A percentile compares a stretch with the other conserved stretches of the same genome.
Evolutionary conservation across 2,329 filamentous ascomycete species (phyloP).

Genomic region (Reticulascus tulasneorum): DNA sequence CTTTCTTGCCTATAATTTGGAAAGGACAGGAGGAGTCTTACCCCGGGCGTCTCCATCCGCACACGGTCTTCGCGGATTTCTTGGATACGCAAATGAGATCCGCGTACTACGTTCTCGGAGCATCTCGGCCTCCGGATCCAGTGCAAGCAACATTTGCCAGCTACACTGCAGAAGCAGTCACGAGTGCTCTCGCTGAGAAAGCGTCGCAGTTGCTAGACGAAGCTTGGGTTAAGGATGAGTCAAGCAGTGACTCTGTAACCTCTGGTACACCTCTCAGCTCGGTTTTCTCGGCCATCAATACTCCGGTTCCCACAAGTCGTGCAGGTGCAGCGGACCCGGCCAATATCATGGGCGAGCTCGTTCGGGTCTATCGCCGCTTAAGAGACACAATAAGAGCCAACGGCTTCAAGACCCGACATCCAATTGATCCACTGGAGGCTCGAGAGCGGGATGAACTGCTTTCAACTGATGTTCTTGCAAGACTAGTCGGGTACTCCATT

Average conservation of each 20-base stretch:
- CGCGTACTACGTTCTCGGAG: conserved; percentile 35
- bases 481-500: conserved; percentile 76
- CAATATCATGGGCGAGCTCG: conserved; percentile 49
- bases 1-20: conserved; percentile 94
- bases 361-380: conserved; percentile 57
- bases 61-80: conserved; percentile 63
- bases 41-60: conserved; percentile 63
- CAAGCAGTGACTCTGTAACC: conserved; percentile 25
- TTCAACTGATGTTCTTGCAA: conserved; percentile 57
- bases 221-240: conserved; percentile 37
- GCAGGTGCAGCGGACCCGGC: conserved; percentile 27
- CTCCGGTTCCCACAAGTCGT: conserved; percentile 29
- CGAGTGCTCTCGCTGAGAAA: conserved; percentile 35
- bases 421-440: conserved; percentile 20
- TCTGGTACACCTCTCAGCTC: conserved; percentile 39
- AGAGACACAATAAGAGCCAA: conserved; percentile 56
- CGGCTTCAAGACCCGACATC: conserved; percentile 38
- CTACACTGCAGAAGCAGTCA: conserved; percentile 34
- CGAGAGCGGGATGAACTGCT: conserved; percentile 41
- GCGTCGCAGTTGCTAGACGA: conserved; percentile 31
- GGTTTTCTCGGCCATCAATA: conserved; percentile 33
- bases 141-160: conserved; percentile 30
- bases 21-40: conserved; percentile 84
- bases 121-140: conserved; percentile 26
- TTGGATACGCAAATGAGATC: conserved; percentile 54